Evolutionary conservation across 148 eudicot genomes (phyloP), one percentile per base, ranked within the genome.

Genomic region (Cornus controversa): DNA sequence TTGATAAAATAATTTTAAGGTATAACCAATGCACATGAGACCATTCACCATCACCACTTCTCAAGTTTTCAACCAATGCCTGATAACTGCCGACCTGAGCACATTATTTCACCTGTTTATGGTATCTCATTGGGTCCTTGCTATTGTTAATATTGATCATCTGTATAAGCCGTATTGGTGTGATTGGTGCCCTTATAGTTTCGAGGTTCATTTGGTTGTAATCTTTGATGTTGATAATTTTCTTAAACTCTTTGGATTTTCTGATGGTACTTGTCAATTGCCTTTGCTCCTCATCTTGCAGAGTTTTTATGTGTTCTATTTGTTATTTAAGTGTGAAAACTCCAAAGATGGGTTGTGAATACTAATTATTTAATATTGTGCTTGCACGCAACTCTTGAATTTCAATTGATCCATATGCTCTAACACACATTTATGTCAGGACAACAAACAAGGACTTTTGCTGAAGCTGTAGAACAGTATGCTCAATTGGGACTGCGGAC

Each of bases 401-500:
- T 45, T 45, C 40, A 26, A 31, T 45, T 75, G 45, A 57, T 42
- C 66, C n/a, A 26, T 64, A 65, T 64, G 64, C 8, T 26, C 36
- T 40, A 42, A 64, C 18, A 45, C 67, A 69, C 31, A 79, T 28
- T 36, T 81, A 10, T 79, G 50, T 76, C 85, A 95, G 99, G 98
- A 83, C 93, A 90, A 85, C 92, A 88, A 76, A 85, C 86, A 75
- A 86, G 93, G 81, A 82, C 83, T 64, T 86, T 84, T 79, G 79
- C 89, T 54, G 99, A 93, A 80, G 93, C 95, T 79, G 99, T 93
- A 67, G 98, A 96, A 29, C 90, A 90, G 60, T 96, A 88, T 90
- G 89, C 94, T 81, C 98, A 96, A 75, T 80, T 96, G 85, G 99
- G 99, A n/a, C 82, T 93, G 83, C 87, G 99, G 68, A 96, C 99